phyloP scores from a whole-genome alignment of 1,284 basidiomycete species.

The Ustilago cynodontis region DNA sequence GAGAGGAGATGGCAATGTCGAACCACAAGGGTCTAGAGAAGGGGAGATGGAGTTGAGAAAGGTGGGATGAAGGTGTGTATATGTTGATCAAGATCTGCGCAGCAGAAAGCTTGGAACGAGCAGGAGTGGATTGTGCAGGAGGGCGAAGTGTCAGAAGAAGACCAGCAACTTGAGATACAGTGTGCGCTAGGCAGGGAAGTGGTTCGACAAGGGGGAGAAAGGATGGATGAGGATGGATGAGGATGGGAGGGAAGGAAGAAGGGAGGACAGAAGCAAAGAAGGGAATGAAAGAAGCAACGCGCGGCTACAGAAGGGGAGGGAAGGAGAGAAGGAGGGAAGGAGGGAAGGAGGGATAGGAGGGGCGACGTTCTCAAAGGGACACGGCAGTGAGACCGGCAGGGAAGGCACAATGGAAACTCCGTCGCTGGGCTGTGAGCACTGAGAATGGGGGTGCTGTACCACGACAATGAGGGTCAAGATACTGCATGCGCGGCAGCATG shows the following conservation, averaged over 20 bases:
- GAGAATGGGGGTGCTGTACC: constrained; percentile 1
- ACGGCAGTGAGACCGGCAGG: neutral
- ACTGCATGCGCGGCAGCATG: constrained; percentile 1
- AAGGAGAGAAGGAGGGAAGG: neutral
- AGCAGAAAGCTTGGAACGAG: constrained; percentile 15
- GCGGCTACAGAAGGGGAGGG: neutral
- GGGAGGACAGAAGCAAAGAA: neutral
- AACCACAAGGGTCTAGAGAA: constrained; percentile 6
- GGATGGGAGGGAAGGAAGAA: constrained; percentile 14
- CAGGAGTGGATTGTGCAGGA: neutral
- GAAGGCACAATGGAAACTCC: constrained; percentile 2
- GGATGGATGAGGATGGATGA: constrained; percentile 15
- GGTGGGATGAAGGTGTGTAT: constrained; percentile 13
- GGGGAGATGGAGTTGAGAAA: neutral
- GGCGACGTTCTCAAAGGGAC: neutral
- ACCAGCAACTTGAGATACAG: constrained; percentile 47
- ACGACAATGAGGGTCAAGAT: neutral
- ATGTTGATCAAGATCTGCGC: constrained; percentile 26
- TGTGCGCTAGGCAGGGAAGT: constrained; percentile 8
- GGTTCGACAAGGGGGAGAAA: constrained; percentile 19
- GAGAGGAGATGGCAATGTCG: constrained; percentile 18
- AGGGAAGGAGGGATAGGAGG: neutral
- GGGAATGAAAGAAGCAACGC: neutral
- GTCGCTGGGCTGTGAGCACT: neutral
- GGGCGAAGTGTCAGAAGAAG: constrained; percentile 38